These are phyloP conservation scores for Nicotiana otophora DNA, from an alignment of 257 asterid species.

Conservation along the genomic window DNA sequence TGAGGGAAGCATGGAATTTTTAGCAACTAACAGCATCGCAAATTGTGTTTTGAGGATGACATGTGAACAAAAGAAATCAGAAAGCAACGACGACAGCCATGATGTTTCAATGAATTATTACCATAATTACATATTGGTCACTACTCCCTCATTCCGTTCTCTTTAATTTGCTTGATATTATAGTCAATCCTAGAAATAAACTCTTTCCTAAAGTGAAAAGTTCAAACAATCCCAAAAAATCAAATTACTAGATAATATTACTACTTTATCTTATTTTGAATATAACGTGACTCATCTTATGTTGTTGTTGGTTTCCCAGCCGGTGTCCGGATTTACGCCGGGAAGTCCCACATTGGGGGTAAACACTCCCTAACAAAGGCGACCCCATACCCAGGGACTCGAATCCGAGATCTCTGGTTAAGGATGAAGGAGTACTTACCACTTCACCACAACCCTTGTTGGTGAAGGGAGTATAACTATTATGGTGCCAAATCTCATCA, in stretches of 20 bases:
- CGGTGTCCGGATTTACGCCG: no score
- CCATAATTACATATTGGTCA: not conserved
- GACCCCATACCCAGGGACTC: no score
- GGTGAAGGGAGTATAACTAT: not conserved
- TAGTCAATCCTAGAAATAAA: not conserved
- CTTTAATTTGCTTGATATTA: not conserved
- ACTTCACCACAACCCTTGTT: no score
- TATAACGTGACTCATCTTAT: not conserved
- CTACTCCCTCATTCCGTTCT: not conserved
- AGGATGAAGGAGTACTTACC: no score
- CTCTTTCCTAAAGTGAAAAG: not conserved
- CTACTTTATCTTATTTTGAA: not conserved
- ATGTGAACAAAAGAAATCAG: not conserved
- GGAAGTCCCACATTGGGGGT: no score
- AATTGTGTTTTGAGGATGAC: not conserved
- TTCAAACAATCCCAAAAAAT: not conserved
- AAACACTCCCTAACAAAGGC: no score
- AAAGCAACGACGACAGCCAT: not conserved
- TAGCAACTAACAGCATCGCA: not conserved
- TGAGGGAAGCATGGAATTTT: not conserved
- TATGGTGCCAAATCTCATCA: not conserved
- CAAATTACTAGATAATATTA: not conserved
- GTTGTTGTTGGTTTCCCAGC: no score
- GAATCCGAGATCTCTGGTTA: no score
- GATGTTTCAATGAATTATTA: not conserved